A percentile compares a stretch with the other conserved stretches of the same genome.
phyloP scores from a whole-genome alignment of 768 basidiomycete genomes.

The Tricholomella constricta region DNA sequence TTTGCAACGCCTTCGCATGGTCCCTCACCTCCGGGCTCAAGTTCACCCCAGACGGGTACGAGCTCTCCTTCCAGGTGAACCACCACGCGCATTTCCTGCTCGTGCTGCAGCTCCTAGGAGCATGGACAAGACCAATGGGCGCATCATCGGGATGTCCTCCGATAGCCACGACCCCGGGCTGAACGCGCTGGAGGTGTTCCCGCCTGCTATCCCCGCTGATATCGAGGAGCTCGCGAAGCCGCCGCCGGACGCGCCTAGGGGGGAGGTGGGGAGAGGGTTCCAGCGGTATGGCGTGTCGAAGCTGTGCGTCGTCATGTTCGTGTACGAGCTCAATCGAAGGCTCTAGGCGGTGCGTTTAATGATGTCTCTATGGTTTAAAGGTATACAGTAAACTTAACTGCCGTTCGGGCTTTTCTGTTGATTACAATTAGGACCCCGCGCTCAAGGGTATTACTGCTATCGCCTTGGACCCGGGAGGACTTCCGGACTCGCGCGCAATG shows the following conservation, averaged over 20 bases:
- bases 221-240: conserved; percentile 4
- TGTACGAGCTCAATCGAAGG: conserved; percentile 6
- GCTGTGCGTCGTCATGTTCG: conserved; percentile 4
- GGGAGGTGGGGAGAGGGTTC: conserved; percentile 7
- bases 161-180: conserved; percentile 7
- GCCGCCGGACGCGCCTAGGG: neutral
- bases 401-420: neutral
- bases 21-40: conserved; percentile 5
- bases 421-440: neutral
- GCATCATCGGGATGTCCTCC: conserved; percentile 9
- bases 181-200: conserved; percentile 5
- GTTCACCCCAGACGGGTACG: conserved; percentile 1
- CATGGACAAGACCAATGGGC: conserved; percentile 3
- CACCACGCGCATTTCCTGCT: conserved; percentile 5
- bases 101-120: conserved; percentile 1
- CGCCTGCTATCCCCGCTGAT: conserved; percentile 1
- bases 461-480: conserved; percentile 5
- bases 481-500: conserved; percentile 7
- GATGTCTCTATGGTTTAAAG: neutral
- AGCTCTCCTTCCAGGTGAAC: conserved; percentile 6
- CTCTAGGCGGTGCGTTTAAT: conserved; percentile 1
- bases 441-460: neutral
- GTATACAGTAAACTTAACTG: neutral
- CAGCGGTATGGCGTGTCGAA: conserved; percentile 10
- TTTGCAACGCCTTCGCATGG: conserved; percentile 14